Evolutionary conservation across 2,329 filamentous ascomycete genomes (phyloP), one percentile per base, ranked within the genome.

Genomic region (Pseudocercospora vitis): DNA sequence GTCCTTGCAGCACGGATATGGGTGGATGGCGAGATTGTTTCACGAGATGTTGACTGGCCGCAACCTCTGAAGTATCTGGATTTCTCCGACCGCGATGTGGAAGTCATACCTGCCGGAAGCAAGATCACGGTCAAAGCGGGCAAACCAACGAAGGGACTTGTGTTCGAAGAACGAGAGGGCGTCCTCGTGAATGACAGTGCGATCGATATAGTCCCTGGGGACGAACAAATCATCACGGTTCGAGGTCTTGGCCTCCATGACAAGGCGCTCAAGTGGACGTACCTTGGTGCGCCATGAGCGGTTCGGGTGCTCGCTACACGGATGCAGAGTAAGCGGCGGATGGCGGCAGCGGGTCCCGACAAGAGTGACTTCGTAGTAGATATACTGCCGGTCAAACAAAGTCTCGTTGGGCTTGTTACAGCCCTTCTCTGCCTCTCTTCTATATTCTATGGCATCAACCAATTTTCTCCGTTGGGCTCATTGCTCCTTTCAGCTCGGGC

Each of bases 21-120:
- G 78, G 70, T 83, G 31, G 70, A 77, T 46, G 75, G 73, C 18
- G 65, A 75, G 52, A 59, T 82, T 11, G 73, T 81, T 2, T 76
- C 79, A 9, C 73, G 81, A 48, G 80, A 83, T 58, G 74, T 79
- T 3, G 81, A 83, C 67, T 84, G 81, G 81, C 81, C 81, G 3
- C 80, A 83, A 63, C 81, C 81, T 37, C 75, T 83, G 60, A 83
- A 82, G 68, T 82, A 83, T 62, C 75, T 83, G 11, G 74, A 78
- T 53, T 76, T 83, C 55, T 72, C 74, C 2, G 71, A 78, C 26
- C 74, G 80, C 29, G 77, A 76, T 14, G 71, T 83, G 1, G 66
- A 77, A 50, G 73, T 80, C 7, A 52, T 50, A 11, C 45, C 56
- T 29, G 39, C 69, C 19, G 71, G 72, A n/a, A 66, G 70, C 33